Percentiles rank a stretch among this genome's conserved stretches.
Evolutionary conservation across 768 basidiomycete genomes (phyloP).

Genomic region (Suillus ampliporus): DNA sequence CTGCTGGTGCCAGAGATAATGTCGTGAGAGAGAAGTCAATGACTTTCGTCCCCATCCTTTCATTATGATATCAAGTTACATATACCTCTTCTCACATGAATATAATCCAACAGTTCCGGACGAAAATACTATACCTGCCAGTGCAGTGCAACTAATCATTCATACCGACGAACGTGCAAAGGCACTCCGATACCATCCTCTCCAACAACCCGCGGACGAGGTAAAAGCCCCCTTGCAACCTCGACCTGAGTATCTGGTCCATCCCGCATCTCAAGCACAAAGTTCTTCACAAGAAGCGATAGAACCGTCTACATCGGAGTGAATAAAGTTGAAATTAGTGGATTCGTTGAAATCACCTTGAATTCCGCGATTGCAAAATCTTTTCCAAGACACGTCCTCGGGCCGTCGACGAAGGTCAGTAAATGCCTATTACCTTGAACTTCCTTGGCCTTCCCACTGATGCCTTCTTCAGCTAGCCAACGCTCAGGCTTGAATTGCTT

Average conservation of each 20-base stretch:
- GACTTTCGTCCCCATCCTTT: no score
- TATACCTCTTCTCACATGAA: no score
- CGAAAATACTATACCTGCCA: background rate
- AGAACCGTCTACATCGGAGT: conserved; percentile 44
- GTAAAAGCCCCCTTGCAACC: conserved; percentile 18
- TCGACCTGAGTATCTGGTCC: conserved; percentile 25
- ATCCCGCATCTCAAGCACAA: conserved; percentile 27
- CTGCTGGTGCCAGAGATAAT: no score
- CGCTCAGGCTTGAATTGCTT: conserved; percentile 66
- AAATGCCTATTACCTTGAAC: conserved; percentile 57
- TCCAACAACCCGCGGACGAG: conserved; percentile 24
- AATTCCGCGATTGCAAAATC: conserved; percentile 49
- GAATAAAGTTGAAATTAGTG: background rate
- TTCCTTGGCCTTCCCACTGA: conserved; percentile 39
- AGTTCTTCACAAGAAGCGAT: conserved; percentile 46
- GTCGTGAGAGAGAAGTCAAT: no score
- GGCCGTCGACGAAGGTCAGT: conserved; percentile 58
- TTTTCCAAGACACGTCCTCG: conserved; percentile 53
- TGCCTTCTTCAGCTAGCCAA: conserved; percentile 53
- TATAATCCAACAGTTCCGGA: background rate
- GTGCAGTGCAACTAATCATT: background rate
- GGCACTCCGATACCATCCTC: conserved; percentile 37
- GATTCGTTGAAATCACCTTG: conserved; percentile 26
- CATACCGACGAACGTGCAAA: conserved; percentile 34
- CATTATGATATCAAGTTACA: no score